A percentile compares a stretch with the other conserved stretches of the same genome.
Conservation (phyloP, 805 yeast species). For the Phaffomyces opuntiae region DNA sequence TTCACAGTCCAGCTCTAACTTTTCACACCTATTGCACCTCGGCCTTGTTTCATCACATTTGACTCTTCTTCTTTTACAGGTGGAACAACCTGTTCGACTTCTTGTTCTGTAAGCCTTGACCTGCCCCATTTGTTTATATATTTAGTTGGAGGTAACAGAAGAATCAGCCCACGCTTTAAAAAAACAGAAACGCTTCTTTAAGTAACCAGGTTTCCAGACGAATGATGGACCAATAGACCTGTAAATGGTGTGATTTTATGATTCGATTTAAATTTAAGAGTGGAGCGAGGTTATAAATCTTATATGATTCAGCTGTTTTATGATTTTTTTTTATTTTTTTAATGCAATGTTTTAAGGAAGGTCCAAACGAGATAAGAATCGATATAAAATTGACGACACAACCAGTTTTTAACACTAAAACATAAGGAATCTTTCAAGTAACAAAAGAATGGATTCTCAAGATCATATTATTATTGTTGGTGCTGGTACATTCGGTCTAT, state of each 20-base stretch:
- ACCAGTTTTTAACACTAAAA: background rate
- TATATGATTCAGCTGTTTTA: background rate
- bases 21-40: constrained; percentile 24
- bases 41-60: constrained; percentile 38
- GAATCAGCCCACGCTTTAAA: too few species aligned
- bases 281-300: too few species aligned
- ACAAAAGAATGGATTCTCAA: constrained; percentile 16
- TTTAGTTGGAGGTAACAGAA: background rate
- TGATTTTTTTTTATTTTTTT: background rate
- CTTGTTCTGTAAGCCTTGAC: constrained; percentile 21
- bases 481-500: constrained; percentile 38
- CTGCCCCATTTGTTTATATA: constrained; percentile 14
- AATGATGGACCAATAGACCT: background rate
- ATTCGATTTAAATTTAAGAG: background rate
- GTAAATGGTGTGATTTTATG: background rate
- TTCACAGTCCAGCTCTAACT: constrained; percentile 19
- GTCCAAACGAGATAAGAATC: background rate
- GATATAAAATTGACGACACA: background rate
- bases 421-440: background rate
- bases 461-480: constrained; percentile 29
- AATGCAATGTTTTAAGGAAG: background rate
- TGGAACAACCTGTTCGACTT: constrained; percentile 40
- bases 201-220: too few species aligned
- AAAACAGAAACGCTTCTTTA: too few species aligned
- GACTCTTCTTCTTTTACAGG: constrained; percentile 43